A percentile compares a stretch with the other conserved stretches of the same genome.
These are phyloP conservation scores for Amanita brunnescens DNA, from an alignment of 768 basidiomycete genomes.

Conservation along the genomic window DNA sequence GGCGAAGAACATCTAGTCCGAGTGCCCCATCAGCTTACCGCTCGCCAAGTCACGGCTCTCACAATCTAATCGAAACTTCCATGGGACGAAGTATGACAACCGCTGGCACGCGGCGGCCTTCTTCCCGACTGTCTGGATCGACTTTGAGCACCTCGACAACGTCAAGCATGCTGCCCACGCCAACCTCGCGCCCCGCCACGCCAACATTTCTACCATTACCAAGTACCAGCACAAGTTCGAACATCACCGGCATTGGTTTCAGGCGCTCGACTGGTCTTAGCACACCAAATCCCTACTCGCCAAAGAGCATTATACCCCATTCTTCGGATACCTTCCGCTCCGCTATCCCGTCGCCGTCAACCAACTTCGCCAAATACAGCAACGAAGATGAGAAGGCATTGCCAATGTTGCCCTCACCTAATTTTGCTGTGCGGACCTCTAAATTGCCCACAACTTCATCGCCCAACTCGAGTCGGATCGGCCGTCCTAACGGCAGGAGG, in stretches of 20 bases:
- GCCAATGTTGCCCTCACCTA: slow-evolving; percentile 2
- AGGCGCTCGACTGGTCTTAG: slow-evolving; percentile 43
- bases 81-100: slow-evolving; percentile 34
- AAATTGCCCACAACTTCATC: slow-evolving; percentile 12
- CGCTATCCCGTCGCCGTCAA: slow-evolving; percentile 18
- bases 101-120: slow-evolving; percentile 50
- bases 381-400: slow-evolving; percentile 7
- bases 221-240: slow-evolving; percentile 39
- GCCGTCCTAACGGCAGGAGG: slow-evolving; percentile 31
- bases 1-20: slow-evolving; percentile 56
- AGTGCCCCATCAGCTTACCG: slow-evolving; percentile 45
- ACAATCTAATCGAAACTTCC: slow-evolving; percentile 26
- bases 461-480: slow-evolving; percentile 31
- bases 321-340: slow-evolving; percentile 1
- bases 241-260: slow-evolving; percentile 30
- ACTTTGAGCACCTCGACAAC: slow-evolving; percentile 40
- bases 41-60: slow-evolving; percentile 32
- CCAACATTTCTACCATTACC: slow-evolving; percentile 75
- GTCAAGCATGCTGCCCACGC: slow-evolving; percentile 54
- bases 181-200: slow-evolving; percentile 63
- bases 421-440: neutral
- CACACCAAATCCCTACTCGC: slow-evolving; percentile 18
- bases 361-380: slow-evolving; percentile 15
- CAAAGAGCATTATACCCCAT: neutral
- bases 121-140: slow-evolving; percentile 64